Conservation (phyloP, 179 eudicot species). For the Spergularia azorica region DNA sequence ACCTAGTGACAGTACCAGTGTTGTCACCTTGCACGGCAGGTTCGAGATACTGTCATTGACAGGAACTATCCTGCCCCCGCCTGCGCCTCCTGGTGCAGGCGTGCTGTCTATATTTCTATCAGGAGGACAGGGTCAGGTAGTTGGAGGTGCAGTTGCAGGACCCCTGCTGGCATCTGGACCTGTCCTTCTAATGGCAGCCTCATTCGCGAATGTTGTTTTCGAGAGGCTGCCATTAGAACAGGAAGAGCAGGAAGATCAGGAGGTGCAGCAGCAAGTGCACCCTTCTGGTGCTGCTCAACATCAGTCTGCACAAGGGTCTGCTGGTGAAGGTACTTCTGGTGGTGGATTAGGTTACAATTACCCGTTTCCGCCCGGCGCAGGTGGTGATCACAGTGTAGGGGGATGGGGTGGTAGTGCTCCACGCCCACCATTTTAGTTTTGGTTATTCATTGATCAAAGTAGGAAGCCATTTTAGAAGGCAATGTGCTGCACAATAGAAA, state of each 20-base stretch:
- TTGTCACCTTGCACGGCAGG: constrained; percentile 35
- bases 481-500: constrained; percentile 12
- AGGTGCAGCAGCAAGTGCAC: constrained; percentile 13
- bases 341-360: constrained; percentile 13
- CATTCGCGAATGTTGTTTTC: constrained; percentile 31
- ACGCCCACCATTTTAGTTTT: constrained; percentile 24
- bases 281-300: not conserved
- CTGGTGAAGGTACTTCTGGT: constrained; percentile 9
- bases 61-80: constrained; percentile 45
- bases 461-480: not conserved
- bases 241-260: constrained; percentile 14
- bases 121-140: constrained; percentile 44
- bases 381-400: constrained; percentile 21
- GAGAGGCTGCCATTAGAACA: constrained; percentile 31
- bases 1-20: constrained; percentile 18
- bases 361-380: constrained; percentile 18
- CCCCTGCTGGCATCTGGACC: constrained; percentile 41
- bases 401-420: constrained; percentile 31
- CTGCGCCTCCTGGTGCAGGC: constrained; percentile 41
- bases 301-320: not conserved
- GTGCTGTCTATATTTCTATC: constrained; percentile 37
- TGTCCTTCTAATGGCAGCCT: constrained; percentile 36
- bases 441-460: constrained; percentile 1
- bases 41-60: constrained; percentile 42
- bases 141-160: constrained; percentile 39